Base-by-base conservation (phyloP, 2,329 filamentous ascomycete genomes). In the Fusarium citri region DNA sequence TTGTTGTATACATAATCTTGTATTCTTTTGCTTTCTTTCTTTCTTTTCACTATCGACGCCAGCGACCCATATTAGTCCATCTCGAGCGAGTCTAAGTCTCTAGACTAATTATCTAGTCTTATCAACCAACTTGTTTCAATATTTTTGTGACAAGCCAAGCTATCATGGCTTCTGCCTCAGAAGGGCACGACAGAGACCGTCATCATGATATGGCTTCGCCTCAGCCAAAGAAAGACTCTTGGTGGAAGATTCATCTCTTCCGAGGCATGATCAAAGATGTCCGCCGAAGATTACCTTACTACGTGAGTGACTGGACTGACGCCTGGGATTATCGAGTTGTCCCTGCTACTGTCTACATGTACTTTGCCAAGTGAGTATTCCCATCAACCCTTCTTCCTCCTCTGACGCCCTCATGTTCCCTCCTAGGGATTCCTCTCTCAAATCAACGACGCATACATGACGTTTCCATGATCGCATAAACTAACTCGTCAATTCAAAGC, bases 321-420 rank as follows among this genome's bases (percentile, higher is more conserved):
- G 94, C 94, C 3, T 96, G 92, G 92, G 92, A 97, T 77, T 97
- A 97, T 82, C 88, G 94, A 56, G 92, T 97, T 43, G 87, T 97
- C 41, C 94, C 94, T 2, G 93, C 93, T 18, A 97, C 94, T 12
- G 83, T 97, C 30, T 97, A 97, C 81, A 97, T 97, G 92, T 97
- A 96, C 83, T 97, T 97, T 86, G 93, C 94, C 68, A 97, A 97
- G 93, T 95, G 85, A 67, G 84, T 71, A 22, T 56, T 18, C 20
- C 16, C 14, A 22, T 34, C 22, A 18, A 3, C 22, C 15, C 23
- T 57, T 28, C 45, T 34, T 22, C 23, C 51, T 26, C 22, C 46
- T 30, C 9, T 23, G n/a, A 12, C 26, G 16, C 28, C 28, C 22
- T 25, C 12, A 31, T 31, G 7, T 43, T 20, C 18, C 45, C 18